A percentile compares a stretch with the other conserved stretches of the same genome.
These are phyloP conservation scores for Mucor indicus DNA, from an alignment of 371 early-diverging fungal species.

Conservation along the genomic window DNA sequence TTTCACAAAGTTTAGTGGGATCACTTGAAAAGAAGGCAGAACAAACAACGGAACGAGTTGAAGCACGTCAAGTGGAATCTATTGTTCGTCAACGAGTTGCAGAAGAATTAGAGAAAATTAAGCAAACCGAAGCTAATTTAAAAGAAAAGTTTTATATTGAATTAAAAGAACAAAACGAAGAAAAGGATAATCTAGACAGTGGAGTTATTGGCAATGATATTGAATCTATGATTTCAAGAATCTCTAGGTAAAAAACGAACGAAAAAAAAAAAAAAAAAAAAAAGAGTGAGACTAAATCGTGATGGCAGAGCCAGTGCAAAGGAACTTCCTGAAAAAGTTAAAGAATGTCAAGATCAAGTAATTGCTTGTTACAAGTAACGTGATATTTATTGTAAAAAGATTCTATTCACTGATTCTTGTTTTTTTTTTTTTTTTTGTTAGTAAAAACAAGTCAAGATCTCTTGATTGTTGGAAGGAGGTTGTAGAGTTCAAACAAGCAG, in stretches of 20 bases:
- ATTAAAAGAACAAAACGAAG: conserved; percentile 5
- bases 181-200: conserved; percentile 1
- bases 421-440: neutral
- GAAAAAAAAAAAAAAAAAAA: neutral
- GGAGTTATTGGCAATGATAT: conserved; percentile 5
- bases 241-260: conserved; percentile 9
- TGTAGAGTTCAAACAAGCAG: conserved; percentile 46
- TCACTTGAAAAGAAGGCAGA: conserved; percentile 23
- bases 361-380: conserved; percentile 24
- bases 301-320: conserved; percentile 15
- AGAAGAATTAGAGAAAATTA: conserved; percentile 22
- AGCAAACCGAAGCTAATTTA: conserved; percentile 9
- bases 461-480: conserved; percentile 15
- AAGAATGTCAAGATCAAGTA: conserved; percentile 17
- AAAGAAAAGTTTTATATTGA: conserved; percentile 11
- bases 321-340: conserved; percentile 13
- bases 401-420: neutral
- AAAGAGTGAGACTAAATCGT: neutral
- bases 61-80: conserved; percentile 20
- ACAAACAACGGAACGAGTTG: conserved; percentile 9
- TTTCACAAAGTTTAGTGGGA: conserved; percentile 15
- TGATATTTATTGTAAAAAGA: neutral
- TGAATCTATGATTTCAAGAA: conserved; percentile 14
- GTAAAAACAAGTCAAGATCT: conserved; percentile 17
- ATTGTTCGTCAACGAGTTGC: conserved; percentile 19